Evolutionary conservation across 805 yeast genomes (phyloP).

Genomic region (Kluyveromyces siamensis): DNA sequence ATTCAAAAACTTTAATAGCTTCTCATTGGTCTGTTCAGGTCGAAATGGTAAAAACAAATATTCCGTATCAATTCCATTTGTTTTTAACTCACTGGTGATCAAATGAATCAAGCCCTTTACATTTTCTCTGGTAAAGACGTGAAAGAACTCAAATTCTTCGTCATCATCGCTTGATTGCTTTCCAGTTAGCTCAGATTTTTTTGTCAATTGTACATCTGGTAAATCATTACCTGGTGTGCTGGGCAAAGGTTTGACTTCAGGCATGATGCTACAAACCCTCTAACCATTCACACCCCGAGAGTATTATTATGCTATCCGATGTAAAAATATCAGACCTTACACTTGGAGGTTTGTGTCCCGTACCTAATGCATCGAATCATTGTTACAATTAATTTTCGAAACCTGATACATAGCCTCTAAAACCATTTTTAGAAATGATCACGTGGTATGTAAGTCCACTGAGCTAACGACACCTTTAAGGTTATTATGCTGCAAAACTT

Average conservation of each 20-base stretch:
- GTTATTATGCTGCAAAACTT: no score
- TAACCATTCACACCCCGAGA: background rate
- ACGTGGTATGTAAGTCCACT: background rate
- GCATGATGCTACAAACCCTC: slow-evolving; percentile 2
- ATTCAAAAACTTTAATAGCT: slow-evolving; percentile 48
- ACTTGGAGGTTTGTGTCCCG: no score
- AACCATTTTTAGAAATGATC: background rate
- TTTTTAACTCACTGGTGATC: slow-evolving; percentile 65
- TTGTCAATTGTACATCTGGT: background rate
- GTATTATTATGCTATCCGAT: background rate
- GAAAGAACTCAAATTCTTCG: slow-evolving; percentile 29
- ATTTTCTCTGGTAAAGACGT: slow-evolving; percentile 53
- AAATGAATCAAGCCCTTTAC: slow-evolving; percentile 59
- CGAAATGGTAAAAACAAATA: slow-evolving; percentile 70
- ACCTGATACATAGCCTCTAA: background rate
- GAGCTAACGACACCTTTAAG: no score
- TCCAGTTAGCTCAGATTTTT: background rate
- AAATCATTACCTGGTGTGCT: slow-evolving; percentile 4
- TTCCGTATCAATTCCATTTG: slow-evolving; percentile 62
- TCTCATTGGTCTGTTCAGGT: slow-evolving; percentile 54
- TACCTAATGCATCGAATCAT: background rate
- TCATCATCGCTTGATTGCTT: slow-evolving; percentile 10
- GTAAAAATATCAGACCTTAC: no score
- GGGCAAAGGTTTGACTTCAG: slow-evolving; percentile 6
- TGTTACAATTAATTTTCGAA: background rate